Base-by-base conservation (phyloP, 164 flowering plant species). In the Echeveria elegans region DNA sequence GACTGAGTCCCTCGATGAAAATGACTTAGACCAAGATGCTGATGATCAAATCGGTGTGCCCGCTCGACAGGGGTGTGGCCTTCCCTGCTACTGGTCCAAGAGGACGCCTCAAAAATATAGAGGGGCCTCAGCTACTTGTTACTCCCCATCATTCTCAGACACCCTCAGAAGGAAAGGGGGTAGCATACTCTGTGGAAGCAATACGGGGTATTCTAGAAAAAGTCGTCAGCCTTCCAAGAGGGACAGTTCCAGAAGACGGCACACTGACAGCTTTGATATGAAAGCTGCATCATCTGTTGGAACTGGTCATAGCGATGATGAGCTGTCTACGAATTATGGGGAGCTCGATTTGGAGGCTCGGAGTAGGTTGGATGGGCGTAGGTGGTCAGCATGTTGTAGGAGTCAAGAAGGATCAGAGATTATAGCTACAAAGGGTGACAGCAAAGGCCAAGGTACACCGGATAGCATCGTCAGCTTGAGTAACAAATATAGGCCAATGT, bases 271-370 rank as follows among this genome's bases (percentile, higher is more conserved):
- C 64, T 75, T 63, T 66, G 84, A 86, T 66, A 83, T 81, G 32
- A 72, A 77, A 69, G 84, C 77, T 48, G 85, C 77, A 5, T 88
- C 94, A 48, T 87, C 97, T 4, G 26, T 80, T 12, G 92, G 83
- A 37, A 82, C 82, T 41, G 86, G 79, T 15, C 64, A 53, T 56
- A 88, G 88, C 75, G 93, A 89, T 72, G 92, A 88, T 71, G 99
- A 92, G 75, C 86, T 92, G 18, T 89, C 99, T 0, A 87, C 86
- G 5, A 88, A 88, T 71, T 83, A 75, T 73, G 94, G 88, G 66
- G 99, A 95, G 88, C 88, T 92, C 50, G 92, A 88, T 79, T 77
- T 95, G 81, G 99, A 95, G 79, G 96, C 88, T 24, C 74, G 85
- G 77, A 95, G 97, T 74, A 76, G 99, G 62, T 81, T 92, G 78